Conservation (phyloP, 768 basidiomycete species). For the Rhodotorula toruloides region DNA sequence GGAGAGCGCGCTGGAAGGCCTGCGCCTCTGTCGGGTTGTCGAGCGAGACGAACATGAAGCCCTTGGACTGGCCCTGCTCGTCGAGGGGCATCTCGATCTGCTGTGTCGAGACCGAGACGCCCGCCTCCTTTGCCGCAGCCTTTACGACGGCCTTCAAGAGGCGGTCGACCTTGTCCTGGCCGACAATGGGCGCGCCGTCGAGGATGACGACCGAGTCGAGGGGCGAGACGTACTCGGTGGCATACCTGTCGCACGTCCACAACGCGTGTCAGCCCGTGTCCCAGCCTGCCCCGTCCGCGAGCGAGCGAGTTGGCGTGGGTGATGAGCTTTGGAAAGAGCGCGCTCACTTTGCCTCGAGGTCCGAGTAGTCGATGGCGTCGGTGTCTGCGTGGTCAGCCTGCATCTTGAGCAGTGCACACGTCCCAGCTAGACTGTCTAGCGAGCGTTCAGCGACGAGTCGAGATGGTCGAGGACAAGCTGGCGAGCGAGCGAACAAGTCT, state of each 20-base stretch:
- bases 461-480: not conserved
- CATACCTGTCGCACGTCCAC: slow-evolving; percentile 65
- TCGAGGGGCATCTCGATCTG: slow-evolving; percentile 87
- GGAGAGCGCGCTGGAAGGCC: slow-evolving; percentile 29
- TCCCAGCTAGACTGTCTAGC: too few species aligned
- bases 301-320: too few species aligned
- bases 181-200: slow-evolving; percentile 77
- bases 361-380: slow-evolving; percentile 69
- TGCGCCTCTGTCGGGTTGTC: slow-evolving; percentile 20
- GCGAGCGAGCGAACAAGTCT: too few species aligned
- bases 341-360: slow-evolving; percentile 74
- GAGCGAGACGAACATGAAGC: slow-evolving; percentile 46
- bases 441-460: too few species aligned
- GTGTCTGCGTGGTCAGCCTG: slow-evolving; percentile 51
- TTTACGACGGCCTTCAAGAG: slow-evolving; percentile 74
- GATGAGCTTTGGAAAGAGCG: not conserved
- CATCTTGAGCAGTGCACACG: not conserved
- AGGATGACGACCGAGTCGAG: slow-evolving; percentile 89
- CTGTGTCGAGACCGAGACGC: slow-evolving; percentile 66
- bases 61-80: slow-evolving; percentile 76
- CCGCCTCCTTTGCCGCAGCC: slow-evolving; percentile 70
- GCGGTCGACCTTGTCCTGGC: slow-evolving; percentile 73
- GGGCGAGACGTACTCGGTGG: slow-evolving; percentile 73
- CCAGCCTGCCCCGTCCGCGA: too few species aligned
- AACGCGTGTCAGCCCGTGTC: too few species aligned